phyloP scores from a whole-genome alignment of 2,329 filamentous ascomycete genomes.

The Botrytis sinoallii region DNA sequence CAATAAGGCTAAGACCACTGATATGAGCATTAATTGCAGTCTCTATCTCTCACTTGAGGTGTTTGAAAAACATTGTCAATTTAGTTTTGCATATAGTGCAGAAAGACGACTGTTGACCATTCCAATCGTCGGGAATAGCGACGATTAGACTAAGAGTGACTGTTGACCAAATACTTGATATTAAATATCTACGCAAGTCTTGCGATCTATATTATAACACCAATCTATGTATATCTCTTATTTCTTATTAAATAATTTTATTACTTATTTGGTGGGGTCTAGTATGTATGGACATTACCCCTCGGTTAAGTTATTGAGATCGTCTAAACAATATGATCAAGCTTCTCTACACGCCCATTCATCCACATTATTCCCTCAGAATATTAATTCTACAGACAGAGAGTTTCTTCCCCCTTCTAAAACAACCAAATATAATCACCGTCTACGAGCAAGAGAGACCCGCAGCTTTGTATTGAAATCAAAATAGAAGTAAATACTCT shows the following conservation, averaged over 20 bases:
- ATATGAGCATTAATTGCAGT: background rate
- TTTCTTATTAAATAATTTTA: background rate
- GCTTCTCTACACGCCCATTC: background rate
- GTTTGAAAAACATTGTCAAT: too few species aligned
- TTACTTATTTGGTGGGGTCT: fast-evolving
- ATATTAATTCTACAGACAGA: background rate
- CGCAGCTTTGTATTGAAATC: too few species aligned
- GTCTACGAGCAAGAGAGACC: too few species aligned
- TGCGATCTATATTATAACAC: background rate
- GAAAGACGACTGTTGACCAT: too few species aligned
- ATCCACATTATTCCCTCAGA: background rate
- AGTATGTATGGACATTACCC: background rate
- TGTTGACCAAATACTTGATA: too few species aligned
- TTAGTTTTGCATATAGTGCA: too few species aligned
- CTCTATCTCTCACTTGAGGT: too few species aligned
- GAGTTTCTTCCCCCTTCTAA: fast-evolving
- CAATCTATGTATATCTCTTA: too few species aligned
- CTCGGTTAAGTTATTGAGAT: background rate
- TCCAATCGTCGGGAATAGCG: too few species aligned
- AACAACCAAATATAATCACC: too few species aligned
- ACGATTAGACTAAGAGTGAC: too few species aligned
- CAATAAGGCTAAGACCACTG: background rate
- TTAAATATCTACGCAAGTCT: background rate
- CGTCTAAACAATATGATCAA: background rate
- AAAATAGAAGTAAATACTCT: too few species aligned